Conservation (phyloP, 192 early-diverging fungal genomes). For the Thoreauomyces humboldtii region DNA sequence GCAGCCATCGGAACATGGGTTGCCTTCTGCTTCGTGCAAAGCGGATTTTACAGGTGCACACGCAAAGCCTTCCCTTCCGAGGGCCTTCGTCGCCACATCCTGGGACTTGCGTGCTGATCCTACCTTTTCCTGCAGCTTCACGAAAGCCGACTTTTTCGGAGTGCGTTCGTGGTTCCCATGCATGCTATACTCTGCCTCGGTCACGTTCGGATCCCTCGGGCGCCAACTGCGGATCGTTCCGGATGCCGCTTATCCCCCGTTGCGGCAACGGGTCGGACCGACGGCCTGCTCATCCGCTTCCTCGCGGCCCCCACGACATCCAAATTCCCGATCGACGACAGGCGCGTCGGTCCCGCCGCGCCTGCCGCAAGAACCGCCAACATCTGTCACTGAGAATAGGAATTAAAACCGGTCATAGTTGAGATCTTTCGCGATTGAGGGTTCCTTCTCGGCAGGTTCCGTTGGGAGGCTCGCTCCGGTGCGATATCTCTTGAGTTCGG, state of each 20-base stretch:
- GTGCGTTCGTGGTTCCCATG: conserved; percentile 67
- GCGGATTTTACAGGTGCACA: conserved; percentile 61
- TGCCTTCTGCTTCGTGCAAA: conserved; percentile 53
- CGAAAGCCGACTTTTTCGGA: conserved; percentile 66
- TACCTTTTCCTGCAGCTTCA: conserved; percentile 56
- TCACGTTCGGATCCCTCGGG: conserved; percentile 69
- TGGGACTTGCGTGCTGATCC: background rate
- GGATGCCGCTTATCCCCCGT: background rate
- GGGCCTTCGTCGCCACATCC: background rate
- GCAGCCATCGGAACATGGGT: conserved; percentile 59
- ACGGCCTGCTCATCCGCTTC: no score
- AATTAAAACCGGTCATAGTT: no score
- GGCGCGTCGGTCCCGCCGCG: no score
- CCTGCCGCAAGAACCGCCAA: no score
- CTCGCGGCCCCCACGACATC: no score
- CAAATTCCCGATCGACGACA: no score
- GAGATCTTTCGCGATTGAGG: no score
- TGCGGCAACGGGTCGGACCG: background rate
- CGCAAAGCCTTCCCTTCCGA: no score
- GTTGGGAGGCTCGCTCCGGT: no score
- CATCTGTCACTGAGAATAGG: no score
- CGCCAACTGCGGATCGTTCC: conserved; percentile 46
- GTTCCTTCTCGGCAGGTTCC: no score
- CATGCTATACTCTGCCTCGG: conserved; percentile 51
- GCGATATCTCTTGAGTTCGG: no score